Conservation (phyloP, 2,329 filamentous ascomycete genomes). For the Ascomycota sp. region DNA sequence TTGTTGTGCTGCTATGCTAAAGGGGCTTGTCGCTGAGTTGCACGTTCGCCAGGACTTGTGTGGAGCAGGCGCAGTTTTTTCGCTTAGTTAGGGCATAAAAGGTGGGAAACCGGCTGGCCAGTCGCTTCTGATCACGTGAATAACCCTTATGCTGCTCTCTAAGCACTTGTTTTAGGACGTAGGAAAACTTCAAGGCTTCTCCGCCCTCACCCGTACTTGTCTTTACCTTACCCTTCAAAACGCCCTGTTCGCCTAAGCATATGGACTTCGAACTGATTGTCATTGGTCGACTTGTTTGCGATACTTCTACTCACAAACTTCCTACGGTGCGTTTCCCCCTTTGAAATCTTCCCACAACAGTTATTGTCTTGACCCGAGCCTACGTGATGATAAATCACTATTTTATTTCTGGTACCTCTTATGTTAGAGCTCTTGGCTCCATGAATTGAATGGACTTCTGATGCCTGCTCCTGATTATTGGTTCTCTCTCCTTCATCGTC, state of each 20-base stretch:
- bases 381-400: conserved; percentile 52
- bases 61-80: conserved; percentile 19
- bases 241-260: no score
- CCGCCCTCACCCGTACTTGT: no score
- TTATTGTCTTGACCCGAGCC: neutral
- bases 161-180: neutral
- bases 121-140: neutral
- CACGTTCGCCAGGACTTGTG: conserved; percentile 12
- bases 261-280: no score
- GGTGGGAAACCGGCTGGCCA: neutral
- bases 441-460: conserved; percentile 85
- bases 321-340: neutral
- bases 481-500: neutral
- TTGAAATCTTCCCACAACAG: neutral
- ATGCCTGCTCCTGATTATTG: conserved; percentile 13
- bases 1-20: conserved; percentile 17
- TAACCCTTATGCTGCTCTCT: neutral
- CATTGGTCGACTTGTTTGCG: no score
- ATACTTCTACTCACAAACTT: no score
- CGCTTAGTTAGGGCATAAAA: conserved; percentile 24
- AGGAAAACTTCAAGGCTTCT: no score
- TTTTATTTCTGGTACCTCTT: conserved; percentile 94
- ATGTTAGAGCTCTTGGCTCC: conserved; percentile 53
- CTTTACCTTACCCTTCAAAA: no score
- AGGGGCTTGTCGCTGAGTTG: conserved; percentile 9